Evolutionary conservation across 1,139 yeast genomes (phyloP).

Genomic region (Protomyces gravidus): DNA sequence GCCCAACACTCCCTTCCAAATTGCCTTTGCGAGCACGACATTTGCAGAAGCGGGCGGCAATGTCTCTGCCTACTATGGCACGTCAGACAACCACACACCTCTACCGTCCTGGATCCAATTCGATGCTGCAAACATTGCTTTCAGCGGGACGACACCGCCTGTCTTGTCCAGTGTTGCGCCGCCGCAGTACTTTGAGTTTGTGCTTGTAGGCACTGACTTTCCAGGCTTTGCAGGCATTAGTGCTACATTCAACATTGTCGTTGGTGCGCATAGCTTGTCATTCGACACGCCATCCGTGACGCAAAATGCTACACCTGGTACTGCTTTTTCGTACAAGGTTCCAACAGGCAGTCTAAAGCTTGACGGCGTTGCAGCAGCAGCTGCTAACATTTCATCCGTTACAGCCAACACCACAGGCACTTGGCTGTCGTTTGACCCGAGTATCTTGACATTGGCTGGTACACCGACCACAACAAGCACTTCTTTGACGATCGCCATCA

Average conservation of each 20-base stretch:
- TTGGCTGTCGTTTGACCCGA: slow-evolving; percentile 75
- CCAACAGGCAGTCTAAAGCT: slow-evolving; percentile 59
- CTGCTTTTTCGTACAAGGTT: slow-evolving; percentile 52
- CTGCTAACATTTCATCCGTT: slow-evolving; percentile 55
- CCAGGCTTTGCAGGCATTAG: slow-evolving; percentile 69
- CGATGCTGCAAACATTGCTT: slow-evolving; percentile 56
- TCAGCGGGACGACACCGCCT: slow-evolving; percentile 82
- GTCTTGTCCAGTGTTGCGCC: slow-evolving; percentile 86
- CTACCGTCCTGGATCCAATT: slow-evolving; percentile 85
- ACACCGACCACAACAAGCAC: slow-evolving; percentile 47
- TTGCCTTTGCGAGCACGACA: slow-evolving; percentile 57
- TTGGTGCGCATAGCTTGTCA: slow-evolving; percentile 83
- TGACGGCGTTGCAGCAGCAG: slow-evolving; percentile 52
- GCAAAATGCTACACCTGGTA: slow-evolving; percentile 64
- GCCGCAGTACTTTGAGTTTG: slow-evolving; percentile 65
- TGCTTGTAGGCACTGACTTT: slow-evolving; percentile 74
- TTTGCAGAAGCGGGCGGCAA: slow-evolving; percentile 51
- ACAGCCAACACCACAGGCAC: slow-evolving; percentile 33
- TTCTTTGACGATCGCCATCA: slow-evolving; percentile 30
- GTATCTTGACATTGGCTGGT: slow-evolving; percentile 62
- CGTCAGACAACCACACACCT: slow-evolving; percentile 74
- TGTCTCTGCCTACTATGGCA: slow-evolving; percentile 69
- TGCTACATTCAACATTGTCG: slow-evolving; percentile 63
- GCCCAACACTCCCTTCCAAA: slow-evolving; percentile 62
- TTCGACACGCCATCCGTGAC: slow-evolving; percentile 48